These are phyloP conservation scores for Lodderomyces elongisporus DNA, from an alignment of 1,139 yeast species.

Conservation along the genomic window DNA sequence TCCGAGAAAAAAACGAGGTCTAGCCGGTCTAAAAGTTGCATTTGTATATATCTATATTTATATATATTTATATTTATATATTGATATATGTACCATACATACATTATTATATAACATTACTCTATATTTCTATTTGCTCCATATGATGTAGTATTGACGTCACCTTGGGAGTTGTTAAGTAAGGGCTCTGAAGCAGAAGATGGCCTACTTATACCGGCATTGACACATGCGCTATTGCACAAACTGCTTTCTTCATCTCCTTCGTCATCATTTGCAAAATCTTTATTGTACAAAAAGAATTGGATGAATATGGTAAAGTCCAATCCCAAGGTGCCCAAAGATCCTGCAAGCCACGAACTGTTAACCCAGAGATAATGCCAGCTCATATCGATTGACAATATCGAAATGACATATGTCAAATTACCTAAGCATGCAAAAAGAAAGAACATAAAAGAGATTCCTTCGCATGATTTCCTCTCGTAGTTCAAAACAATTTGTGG, in stretches of 20 bases:
- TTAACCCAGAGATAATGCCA: conserved; percentile 69
- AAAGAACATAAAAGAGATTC: conserved; percentile 86
- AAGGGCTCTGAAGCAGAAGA: too few species aligned
- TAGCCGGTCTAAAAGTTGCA: too few species aligned
- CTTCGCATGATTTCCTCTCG: conserved; percentile 85
- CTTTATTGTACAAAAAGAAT: conserved; percentile 77
- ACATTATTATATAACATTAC: too few species aligned
- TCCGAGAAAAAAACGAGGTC: too few species aligned
- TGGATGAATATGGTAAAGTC: conserved; percentile 85
- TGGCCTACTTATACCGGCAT: too few species aligned
- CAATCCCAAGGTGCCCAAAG: conserved; percentile 77
- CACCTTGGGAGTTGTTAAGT: too few species aligned
- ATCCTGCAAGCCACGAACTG: conserved; percentile 90
- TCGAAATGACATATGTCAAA: conserved; percentile 80
- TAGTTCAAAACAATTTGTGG: conserved; percentile 86
- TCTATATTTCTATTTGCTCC: too few species aligned
- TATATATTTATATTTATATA: too few species aligned
- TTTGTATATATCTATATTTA: too few species aligned
- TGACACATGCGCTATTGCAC: conserved; percentile 3
- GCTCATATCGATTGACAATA: conserved; percentile 69
- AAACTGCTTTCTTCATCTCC: conserved; percentile 7
- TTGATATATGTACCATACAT: too few species aligned
- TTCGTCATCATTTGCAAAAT: conserved; percentile 10
- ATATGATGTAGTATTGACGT: too few species aligned
- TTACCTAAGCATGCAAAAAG: conserved; percentile 92